Evolutionary conservation across 2,329 filamentous ascomycete genomes (phyloP).

Genomic region (Blastomyces silverae): DNA sequence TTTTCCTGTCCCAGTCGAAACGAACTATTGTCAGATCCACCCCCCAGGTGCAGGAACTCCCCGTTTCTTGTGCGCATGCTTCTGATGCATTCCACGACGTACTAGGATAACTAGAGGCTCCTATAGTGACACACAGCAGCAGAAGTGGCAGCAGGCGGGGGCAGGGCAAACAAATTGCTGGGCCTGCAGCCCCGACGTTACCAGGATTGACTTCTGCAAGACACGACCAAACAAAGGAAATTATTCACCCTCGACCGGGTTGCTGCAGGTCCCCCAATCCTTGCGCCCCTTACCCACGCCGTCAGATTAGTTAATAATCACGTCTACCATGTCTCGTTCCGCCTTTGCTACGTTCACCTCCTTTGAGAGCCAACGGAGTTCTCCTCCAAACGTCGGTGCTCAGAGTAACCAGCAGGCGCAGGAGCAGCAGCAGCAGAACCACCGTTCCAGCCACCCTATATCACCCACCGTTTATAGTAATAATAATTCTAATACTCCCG

Average conservation of each 20-base stretch:
- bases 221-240: background rate
- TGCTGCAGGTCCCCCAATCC: constrained; percentile 11
- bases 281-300: background rate
- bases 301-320: constrained; percentile 7
- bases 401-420: background rate
- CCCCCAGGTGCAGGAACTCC: background rate
- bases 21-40: background rate
- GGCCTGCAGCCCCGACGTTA: constrained; percentile 7
- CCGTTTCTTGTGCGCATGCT: background rate
- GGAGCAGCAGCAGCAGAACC: background rate
- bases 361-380: constrained; percentile 12
- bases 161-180: background rate
- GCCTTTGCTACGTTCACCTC: constrained; percentile 1
- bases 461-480: constrained; percentile 7
- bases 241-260: constrained; percentile 10
- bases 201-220: constrained; percentile 1
- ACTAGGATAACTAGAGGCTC: background rate
- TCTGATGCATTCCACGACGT: background rate
- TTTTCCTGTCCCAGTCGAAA: background rate
- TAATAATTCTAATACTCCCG: constrained; percentile 2
- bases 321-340: constrained; percentile 9
- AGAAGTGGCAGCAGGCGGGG: background rate
- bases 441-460: background rate
- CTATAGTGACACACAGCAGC: constrained; percentile 1
- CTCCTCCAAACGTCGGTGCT: background rate